phyloP scores from a whole-genome alignment of 306 rosid species.

The Bauhinia variegata region DNA sequence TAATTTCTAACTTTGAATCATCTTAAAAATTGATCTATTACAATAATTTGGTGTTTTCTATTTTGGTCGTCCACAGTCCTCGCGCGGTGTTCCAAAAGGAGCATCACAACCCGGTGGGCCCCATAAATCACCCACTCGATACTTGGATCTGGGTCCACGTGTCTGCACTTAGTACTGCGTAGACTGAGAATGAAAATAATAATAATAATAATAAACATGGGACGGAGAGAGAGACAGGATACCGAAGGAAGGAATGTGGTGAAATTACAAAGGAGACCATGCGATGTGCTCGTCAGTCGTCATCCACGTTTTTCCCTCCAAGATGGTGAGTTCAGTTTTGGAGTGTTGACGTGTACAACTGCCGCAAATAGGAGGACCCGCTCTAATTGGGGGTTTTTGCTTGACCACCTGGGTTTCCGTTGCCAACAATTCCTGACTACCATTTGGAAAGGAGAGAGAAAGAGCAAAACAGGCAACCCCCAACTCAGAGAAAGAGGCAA shows the following conservation, averaged over 20 bases:
- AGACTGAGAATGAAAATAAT: too few species aligned
- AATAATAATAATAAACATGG: too few species aligned
- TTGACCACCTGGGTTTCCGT: conserved; percentile 41
- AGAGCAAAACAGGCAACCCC: not conserved
- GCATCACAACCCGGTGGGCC: too few species aligned
- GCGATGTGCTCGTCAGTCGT: not conserved
- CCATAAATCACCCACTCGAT: too few species aligned
- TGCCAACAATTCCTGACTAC: conserved; percentile 53
- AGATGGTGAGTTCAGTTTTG: conserved; percentile 42
- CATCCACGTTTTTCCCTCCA: conserved; percentile 56
- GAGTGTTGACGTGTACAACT: conserved; percentile 51
- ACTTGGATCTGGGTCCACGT: not conserved
- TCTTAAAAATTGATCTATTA: too few species aligned
- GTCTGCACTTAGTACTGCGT: not conserved
- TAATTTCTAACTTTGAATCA: too few species aligned
- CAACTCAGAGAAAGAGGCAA: not conserved
- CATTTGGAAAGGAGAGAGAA: conserved; percentile 43
- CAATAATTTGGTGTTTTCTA: too few species aligned
- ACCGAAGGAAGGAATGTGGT: not conserved
- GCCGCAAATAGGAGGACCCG: conserved; percentile 63
- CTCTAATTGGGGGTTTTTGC: conserved; percentile 46
- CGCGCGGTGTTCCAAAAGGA: too few species aligned
- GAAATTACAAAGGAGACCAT: conserved; percentile 11
- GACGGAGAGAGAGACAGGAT: too few species aligned
- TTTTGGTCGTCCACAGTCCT: too few species aligned